Evolutionary conservation across 2,329 filamentous ascomycete species (phyloP).

Genomic region (Aspergillus latus): DNA sequence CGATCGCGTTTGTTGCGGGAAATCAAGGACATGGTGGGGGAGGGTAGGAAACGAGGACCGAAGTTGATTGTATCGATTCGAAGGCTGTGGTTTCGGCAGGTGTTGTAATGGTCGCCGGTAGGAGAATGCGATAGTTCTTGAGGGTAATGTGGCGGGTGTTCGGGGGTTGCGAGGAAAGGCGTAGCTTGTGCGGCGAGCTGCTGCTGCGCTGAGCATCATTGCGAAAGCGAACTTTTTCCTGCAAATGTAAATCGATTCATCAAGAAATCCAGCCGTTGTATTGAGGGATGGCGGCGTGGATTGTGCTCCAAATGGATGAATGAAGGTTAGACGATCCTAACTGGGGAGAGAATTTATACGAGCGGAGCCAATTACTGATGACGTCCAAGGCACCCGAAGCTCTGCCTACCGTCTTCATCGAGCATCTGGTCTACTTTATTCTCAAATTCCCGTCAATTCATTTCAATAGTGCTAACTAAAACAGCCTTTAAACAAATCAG

Average conservation of each 20-base stretch:
- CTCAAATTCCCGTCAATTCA: not conserved
- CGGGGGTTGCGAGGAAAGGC: constrained; percentile 8
- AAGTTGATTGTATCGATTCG: not conserved
- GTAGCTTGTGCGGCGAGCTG: constrained; percentile 14
- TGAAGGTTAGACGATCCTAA: not conserved
- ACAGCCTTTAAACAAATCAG: not conserved
- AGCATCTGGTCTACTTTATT: not conserved
- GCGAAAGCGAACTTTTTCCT: not conserved
- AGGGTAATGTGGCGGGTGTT: constrained; percentile 7
- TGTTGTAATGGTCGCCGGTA: constrained; percentile 6
- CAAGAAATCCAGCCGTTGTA: too few species aligned
- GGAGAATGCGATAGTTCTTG: constrained; percentile 8
- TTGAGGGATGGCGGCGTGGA: not conserved
- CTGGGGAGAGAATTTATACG: constrained; percentile 4
- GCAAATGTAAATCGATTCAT: not conserved
- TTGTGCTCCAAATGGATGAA: not conserved
- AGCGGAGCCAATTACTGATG: constrained; percentile 10
- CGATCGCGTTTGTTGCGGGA: constrained; percentile 21
- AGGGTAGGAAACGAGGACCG: constrained; percentile 18
- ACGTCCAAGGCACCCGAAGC: constrained; percentile 10
- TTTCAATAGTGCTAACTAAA: too few species aligned
- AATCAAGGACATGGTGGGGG: constrained; percentile 13
- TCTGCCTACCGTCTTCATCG: not conserved
- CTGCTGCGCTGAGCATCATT: constrained; percentile 22
- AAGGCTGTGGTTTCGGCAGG: constrained; percentile 12